phyloP scores from a whole-genome alignment of 1,139 yeast species.

The Debaryomyces sp. region DNA sequence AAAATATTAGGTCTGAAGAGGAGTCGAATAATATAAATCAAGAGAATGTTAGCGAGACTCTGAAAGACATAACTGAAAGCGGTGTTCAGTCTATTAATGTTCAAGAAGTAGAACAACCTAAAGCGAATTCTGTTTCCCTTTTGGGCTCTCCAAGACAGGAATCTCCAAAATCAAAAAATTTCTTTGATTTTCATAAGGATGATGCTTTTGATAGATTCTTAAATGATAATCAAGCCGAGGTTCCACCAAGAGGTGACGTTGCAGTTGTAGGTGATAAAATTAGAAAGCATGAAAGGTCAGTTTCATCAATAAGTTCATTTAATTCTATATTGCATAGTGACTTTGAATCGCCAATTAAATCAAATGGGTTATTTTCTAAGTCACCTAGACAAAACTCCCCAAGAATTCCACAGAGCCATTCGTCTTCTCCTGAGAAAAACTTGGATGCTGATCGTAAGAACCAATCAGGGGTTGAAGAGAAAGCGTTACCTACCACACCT shows the following conservation, averaged over 20 bases:
- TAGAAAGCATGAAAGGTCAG: conserved; percentile 25
- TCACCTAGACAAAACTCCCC: conserved; percentile 1
- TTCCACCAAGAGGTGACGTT: conserved; percentile 43
- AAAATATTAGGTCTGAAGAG: background rate
- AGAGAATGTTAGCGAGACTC: background rate
- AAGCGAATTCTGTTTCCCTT: background rate
- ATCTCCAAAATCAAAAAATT: conserved; percentile 3
- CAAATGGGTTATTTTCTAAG: background rate
- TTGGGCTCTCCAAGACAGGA: background rate
- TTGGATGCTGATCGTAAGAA: background rate
- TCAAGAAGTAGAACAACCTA: background rate
- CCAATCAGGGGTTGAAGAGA: background rate
- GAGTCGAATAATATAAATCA: background rate
- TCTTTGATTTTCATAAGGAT: conserved; percentile 18
- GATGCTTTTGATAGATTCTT: conserved; percentile 25
- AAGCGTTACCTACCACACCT: background rate
- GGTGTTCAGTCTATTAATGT: background rate
- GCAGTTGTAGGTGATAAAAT: conserved; percentile 23
- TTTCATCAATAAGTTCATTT: conserved; percentile 29
- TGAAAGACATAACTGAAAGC: background rate
- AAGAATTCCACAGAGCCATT: background rate
- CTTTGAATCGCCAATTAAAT: conserved; percentile 2
- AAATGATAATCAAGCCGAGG: conserved; percentile 31
- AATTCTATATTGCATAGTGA: conserved; percentile 18
- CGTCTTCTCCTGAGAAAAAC: background rate